These are phyloP conservation scores for Mychonastes homosphaera DNA, from an alignment of 139 green algal genomes.

Conservation along the genomic window DNA sequence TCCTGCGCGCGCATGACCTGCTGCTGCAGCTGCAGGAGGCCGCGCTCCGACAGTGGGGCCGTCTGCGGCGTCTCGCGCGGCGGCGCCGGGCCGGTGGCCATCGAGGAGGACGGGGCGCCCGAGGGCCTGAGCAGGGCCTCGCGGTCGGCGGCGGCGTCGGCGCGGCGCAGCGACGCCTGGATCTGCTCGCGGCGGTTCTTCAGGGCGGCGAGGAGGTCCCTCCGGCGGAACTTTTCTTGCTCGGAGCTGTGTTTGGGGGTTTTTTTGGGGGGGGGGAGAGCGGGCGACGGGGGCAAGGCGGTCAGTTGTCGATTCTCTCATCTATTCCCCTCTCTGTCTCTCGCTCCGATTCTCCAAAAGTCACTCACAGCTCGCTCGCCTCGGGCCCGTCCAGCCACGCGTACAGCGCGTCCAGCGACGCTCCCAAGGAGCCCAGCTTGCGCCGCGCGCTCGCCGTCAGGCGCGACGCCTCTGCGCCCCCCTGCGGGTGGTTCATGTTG, in stretches of 20 bases:
- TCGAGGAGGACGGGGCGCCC: not conserved
- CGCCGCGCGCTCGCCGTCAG: constrained; percentile 63
- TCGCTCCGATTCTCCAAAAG: not conserved
- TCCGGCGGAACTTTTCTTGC: constrained; percentile 65
- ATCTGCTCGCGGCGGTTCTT: constrained; percentile 60
- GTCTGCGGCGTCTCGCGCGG: constrained; percentile 47
- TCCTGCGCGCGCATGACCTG: constrained; percentile 68
- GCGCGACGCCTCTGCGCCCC: constrained; percentile 60
- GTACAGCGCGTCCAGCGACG: constrained; percentile 49
- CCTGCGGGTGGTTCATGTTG: constrained; percentile 52
- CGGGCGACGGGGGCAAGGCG: not conserved
- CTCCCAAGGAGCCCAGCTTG: constrained; percentile 67
- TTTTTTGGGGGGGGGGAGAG: too few relatives aligned
- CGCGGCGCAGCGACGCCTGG: constrained; percentile 54
- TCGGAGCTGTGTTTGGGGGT: too few relatives aligned
- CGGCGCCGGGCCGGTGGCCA: constrained; percentile 1
- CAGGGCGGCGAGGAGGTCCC: constrained; percentile 60
- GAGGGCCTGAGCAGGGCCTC: not conserved
- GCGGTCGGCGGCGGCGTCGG: constrained; percentile 12
- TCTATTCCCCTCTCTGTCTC: not conserved
- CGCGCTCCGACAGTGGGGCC: constrained; percentile 46
- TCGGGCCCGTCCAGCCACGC: constrained; percentile 42
- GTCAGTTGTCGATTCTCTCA: not conserved
- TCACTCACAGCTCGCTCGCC: constrained; percentile 43
- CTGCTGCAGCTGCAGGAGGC: constrained; percentile 59